Evolutionary conservation across 371 early-diverging fungal species (phyloP).

Genomic region (Circinella umbellata): DNA sequence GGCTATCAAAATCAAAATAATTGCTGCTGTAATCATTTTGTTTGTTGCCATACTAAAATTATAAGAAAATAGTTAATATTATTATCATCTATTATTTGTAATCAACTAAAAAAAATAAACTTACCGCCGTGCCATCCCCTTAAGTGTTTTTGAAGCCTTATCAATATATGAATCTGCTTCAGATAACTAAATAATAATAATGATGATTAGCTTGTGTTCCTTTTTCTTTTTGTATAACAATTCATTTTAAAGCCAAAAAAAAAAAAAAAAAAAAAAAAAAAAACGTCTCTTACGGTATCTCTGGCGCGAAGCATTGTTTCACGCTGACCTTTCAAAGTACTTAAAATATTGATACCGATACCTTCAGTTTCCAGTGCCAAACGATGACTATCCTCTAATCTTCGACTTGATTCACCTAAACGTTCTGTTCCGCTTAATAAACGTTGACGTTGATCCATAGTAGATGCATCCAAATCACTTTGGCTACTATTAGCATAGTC

Average conservation of each 20-base stretch:
- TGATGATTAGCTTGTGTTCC: too few relatives aligned
- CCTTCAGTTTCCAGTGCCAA: slow-evolving; percentile 92
- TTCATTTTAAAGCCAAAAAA: too few relatives aligned
- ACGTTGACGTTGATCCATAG: slow-evolving; percentile 85
- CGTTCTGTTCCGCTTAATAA: slow-evolving; percentile 87
- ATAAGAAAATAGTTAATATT: not conserved
- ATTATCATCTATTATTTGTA: not conserved
- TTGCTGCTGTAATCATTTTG: slow-evolving; percentile 86
- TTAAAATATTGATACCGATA: slow-evolving; percentile 84
- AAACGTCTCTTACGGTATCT: slow-evolving; percentile 70
- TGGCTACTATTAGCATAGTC: slow-evolving; percentile 42
- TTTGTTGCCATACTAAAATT: slow-evolving; percentile 85
- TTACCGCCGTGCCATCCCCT: slow-evolving; percentile 93
- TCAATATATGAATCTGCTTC: slow-evolving; percentile 92
- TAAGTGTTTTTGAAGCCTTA: slow-evolving; percentile 85
- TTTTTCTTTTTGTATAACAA: too few relatives aligned
- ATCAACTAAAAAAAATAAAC: slow-evolving; percentile 6
- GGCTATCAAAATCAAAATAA: slow-evolving; percentile 80
- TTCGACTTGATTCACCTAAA: slow-evolving; percentile 75
- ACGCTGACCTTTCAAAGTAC: slow-evolving; percentile 83
- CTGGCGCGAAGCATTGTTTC: slow-evolving; percentile 89
- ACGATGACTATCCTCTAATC: slow-evolving; percentile 88
- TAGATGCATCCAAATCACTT: slow-evolving; percentile 66
- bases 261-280: too few relatives aligned
- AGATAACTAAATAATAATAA: slow-evolving; percentile 54